Base-by-base conservation (phyloP, 768 basidiomycete species). In the Leccinum imitatum region DNA sequence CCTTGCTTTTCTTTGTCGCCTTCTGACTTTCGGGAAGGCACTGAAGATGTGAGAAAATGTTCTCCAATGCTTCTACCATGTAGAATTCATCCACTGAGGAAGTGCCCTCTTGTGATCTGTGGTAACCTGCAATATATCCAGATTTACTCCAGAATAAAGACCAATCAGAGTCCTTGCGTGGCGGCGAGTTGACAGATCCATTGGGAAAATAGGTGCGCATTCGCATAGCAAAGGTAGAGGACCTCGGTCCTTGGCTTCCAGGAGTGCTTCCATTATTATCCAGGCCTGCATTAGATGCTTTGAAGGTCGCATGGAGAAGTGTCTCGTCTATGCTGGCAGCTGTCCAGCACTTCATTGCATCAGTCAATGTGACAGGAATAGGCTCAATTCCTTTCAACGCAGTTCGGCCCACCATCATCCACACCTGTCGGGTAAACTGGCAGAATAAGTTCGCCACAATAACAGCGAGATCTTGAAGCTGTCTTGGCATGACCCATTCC, bases 311-410 rank as follows among this genome's bases (percentile, higher is more conserved):
- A 9, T 56, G 14, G 1, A 56, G 13, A 0, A 63, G 59, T 0
- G 46, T 60, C 3, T 60, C 14, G 41, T 63, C 51, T 1, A 63
- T 21, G 30, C 59, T 63, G 7, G 37, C 10, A 1, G 48, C 41
- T 10, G 50, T 63, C 61, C 54, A 63, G 19, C 61, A 63, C 19
- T 25, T 46, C 59, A 60, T 63, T 0, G 59, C 61, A 59, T 63
- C 61, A 2, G 19, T n/a, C n/a, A 63, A 30, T 0, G 54, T 55
- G 2, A 9, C 23, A 1, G 61, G 61, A 3, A 6, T 4, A 1
- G 56, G 59, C 1, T 8, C 30, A 0, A 61, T 37, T 3, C 59
- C 57, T 17, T 61, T 61, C 8, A 63, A 44, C 3, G 44, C 53
- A 5, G 3, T 33, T 1, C 14, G 6, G 0, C 10, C 15, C 6